phyloP scores from a whole-genome alignment of 106 monocot genomes.

The Triglochin maritima region DNA sequence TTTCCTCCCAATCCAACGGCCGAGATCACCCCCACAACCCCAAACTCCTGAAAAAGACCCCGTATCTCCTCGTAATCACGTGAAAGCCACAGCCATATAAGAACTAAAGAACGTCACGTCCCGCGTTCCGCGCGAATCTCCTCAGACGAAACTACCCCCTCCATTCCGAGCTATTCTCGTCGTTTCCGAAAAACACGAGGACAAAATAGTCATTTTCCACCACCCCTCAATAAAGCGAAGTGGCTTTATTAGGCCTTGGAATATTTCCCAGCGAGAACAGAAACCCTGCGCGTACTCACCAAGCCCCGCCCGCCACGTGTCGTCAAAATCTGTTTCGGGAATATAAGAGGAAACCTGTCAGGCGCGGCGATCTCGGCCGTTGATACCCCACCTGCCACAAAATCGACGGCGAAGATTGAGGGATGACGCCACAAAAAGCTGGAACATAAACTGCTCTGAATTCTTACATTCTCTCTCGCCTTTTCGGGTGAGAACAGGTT shows the following conservation, averaged over 20 bases:
- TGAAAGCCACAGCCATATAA: neutral
- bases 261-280: constrained; percentile 5
- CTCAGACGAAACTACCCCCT: neutral
- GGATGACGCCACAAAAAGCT: too few species aligned
- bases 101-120: constrained; percentile 3
- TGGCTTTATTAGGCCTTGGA: neutral
- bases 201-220: neutral
- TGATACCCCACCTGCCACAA: too few species aligned
- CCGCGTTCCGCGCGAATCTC: neutral
- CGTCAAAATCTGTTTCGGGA: neutral
- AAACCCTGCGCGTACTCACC: neutral
- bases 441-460: too few species aligned
- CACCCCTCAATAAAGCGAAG: neutral
- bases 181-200: neutral
- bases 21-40: too few species aligned
- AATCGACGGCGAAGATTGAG: too few species aligned
- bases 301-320: neutral
- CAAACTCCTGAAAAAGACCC: neutral
- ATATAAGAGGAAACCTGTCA: too few species aligned
- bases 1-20: too few species aligned
- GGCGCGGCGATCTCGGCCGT: too few species aligned
- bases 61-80: neutral
- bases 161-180: neutral
- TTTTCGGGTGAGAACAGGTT: too few species aligned
- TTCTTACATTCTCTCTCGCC: too few species aligned